A percentile compares a stretch with the other conserved stretches of the same genome.
Evolutionary conservation across 257 asterid genomes (phyloP).

Genomic region (Orobanche coerulescens): DNA sequence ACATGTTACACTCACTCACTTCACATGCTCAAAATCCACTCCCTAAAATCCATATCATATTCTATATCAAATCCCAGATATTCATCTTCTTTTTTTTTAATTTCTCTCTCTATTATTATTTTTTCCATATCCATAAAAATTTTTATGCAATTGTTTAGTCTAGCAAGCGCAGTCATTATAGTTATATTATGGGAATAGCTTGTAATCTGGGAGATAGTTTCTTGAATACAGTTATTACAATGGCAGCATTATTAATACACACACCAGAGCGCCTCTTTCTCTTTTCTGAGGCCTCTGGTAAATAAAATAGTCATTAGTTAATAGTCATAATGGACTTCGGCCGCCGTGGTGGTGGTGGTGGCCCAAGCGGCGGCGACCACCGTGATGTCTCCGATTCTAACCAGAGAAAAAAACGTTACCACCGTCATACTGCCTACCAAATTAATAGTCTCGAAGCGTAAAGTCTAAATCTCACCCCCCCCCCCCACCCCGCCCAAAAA

Average conservation of each 20-base stretch:
- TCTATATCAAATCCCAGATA: slow-evolving; percentile 23
- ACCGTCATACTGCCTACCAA: slow-evolving; percentile 89
- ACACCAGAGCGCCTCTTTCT: not conserved
- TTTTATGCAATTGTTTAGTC: not conserved
- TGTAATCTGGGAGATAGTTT: slow-evolving; percentile 33
- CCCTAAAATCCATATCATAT: slow-evolving; percentile 24
- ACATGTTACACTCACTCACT: slow-evolving; percentile 17
- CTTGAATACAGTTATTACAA: slow-evolving; percentile 23
- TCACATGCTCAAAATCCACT: slow-evolving; percentile 29
- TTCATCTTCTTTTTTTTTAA: not conserved
- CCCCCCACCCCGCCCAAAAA: too few species aligned
- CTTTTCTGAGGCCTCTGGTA: slow-evolving; percentile 5
- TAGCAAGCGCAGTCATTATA: slow-evolving; percentile 30
- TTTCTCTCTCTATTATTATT: not conserved
- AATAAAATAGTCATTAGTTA: not conserved
- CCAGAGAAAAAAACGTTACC: slow-evolving; percentile 72
- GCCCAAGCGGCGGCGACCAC: slow-evolving; percentile 43
- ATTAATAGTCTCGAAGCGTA: slow-evolving; percentile 87
- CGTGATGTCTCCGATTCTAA: slow-evolving; percentile 45
- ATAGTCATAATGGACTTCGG: slow-evolving; percentile 55
- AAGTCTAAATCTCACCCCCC: too few species aligned
- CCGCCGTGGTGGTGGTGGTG: slow-evolving; percentile 55
- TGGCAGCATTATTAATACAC: not conserved
- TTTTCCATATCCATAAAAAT: not conserved
- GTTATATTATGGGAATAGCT: slow-evolving; percentile 44